Percentiles rank a stretch among this genome's conserved stretches.
phyloP scores from a whole-genome alignment of 495 filamentous ascomycete genomes.

The Penicillium maclennaniae region DNA sequence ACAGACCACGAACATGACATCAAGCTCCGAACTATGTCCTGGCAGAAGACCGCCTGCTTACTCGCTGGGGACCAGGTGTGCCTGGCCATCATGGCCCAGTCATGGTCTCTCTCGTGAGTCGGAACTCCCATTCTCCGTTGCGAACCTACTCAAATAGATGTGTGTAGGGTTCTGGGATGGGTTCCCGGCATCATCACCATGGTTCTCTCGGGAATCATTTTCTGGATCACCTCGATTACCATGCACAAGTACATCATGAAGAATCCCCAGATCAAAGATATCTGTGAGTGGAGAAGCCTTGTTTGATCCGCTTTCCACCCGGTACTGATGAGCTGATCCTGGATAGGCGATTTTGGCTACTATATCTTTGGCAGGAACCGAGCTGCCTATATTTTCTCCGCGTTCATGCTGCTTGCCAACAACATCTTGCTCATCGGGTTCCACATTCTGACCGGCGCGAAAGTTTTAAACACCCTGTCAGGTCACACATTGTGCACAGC shows the following conservation, averaged over 20 bases:
- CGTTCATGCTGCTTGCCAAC: constrained; percentile 40
- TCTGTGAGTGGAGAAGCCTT: constrained; percentile 27
- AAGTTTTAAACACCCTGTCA: constrained; percentile 35
- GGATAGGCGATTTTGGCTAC: constrained; percentile 37
- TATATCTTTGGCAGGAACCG: constrained; percentile 37
- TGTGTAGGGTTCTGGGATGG: constrained; percentile 41
- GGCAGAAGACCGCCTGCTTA: constrained; percentile 44
- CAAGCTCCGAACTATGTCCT: constrained; percentile 46
- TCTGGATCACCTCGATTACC: constrained; percentile 45
- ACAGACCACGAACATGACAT: constrained; percentile 45
- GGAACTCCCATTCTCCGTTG: background rate
- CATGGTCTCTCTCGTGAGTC: constrained; percentile 44
- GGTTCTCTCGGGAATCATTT: constrained; percentile 31
- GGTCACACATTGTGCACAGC: constrained; percentile 37
- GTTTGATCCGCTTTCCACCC: background rate
- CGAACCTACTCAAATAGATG: background rate
- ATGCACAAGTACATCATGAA: constrained; percentile 50
- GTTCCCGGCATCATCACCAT: constrained; percentile 44
- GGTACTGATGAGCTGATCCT: background rate
- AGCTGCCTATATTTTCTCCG: constrained; percentile 32
- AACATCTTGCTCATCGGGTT: constrained; percentile 40
- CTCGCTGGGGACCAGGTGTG: constrained; percentile 46
- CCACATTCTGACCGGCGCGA: constrained; percentile 37
- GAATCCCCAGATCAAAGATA: constrained; percentile 43
- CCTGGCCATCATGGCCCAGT: constrained; percentile 48